These are phyloP conservation scores for Aspergillus saccharolyticus DNA, from an alignment of 495 filamentous ascomycete species.

Conservation along the genomic window DNA sequence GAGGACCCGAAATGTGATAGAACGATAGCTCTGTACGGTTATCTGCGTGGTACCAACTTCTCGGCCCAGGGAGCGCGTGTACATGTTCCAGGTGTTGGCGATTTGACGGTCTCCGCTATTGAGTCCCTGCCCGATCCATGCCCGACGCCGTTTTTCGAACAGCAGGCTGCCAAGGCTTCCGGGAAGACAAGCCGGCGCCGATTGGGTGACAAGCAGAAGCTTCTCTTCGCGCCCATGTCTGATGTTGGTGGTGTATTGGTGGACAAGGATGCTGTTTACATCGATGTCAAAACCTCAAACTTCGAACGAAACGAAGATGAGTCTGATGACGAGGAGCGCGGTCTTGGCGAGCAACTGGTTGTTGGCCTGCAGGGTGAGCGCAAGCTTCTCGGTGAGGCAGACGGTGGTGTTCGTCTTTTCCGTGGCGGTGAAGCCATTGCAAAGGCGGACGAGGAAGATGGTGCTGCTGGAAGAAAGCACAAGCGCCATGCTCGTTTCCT, in stretches of 20 bases:
- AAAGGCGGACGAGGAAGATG: constrained; percentile 53
- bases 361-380: constrained; percentile 82
- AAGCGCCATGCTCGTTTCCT: constrained; percentile 62
- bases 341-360: constrained; percentile 88
- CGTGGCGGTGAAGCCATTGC: constrained; percentile 65
- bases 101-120: constrained; percentile 76
- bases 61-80: constrained; percentile 78
- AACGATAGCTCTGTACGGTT: constrained; percentile 86
- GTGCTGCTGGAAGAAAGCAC: constrained; percentile 63
- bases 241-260: constrained; percentile 89
- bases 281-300: constrained; percentile 66
- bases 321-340: constrained; percentile 62
- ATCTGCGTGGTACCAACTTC: constrained; percentile 94
- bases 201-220: constrained; percentile 91
- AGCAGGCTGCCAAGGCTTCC: constrained; percentile 70
- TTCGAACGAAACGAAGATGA: constrained; percentile 65
- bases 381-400: constrained; percentile 72
- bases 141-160: constrained; percentile 85
- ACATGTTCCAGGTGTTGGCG: constrained; percentile 92
- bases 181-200: constrained; percentile 73
- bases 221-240: constrained; percentile 94
- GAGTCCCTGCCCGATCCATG: constrained; percentile 91
- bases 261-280: constrained; percentile 76
- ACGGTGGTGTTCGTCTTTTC: constrained; percentile 79
- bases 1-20: constrained; percentile 83